phyloP scores from a whole-genome alignment of 768 basidiomycete genomes.

The Pisolithus marmoratus region DNA sequence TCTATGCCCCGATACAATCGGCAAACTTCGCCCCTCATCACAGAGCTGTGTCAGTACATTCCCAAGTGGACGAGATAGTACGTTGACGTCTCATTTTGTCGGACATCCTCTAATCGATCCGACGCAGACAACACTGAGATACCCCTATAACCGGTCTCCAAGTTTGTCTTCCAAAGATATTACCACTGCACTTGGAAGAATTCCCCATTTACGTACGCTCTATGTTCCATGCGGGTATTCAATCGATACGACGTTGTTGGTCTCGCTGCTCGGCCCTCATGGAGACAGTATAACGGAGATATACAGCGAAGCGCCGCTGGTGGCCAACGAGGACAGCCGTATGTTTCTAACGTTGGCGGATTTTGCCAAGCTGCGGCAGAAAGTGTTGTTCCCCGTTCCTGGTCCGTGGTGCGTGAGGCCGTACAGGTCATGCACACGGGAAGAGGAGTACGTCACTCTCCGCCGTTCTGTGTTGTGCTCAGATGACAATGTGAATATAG shows the following conservation, averaged over 20 bases:
- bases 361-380: background rate
- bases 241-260: background rate
- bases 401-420: background rate
- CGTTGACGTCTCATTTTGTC: background rate
- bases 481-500: background rate
- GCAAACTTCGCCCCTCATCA: background rate
- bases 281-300: background rate
- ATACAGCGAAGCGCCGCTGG: background rate
- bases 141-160: background rate
- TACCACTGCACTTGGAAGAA: background rate
- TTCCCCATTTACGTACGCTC: background rate
- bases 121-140: background rate
- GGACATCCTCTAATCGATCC: background rate
- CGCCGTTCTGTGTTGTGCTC: background rate
- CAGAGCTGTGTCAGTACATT: background rate
- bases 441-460: background rate
- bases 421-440: background rate
- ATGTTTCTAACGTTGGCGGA: background rate
- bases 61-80: conserved; percentile 1
- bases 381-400: background rate
- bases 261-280: background rate
- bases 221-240: conserved; percentile 1
- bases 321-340: background rate
- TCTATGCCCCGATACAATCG: background rate
- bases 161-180: background rate